A percentile compares a stretch with the other conserved stretches of the same genome.
phyloP scores from a whole-genome alignment of 169 alveolate genomes.

The Plasmodium gonderi region DNA sequence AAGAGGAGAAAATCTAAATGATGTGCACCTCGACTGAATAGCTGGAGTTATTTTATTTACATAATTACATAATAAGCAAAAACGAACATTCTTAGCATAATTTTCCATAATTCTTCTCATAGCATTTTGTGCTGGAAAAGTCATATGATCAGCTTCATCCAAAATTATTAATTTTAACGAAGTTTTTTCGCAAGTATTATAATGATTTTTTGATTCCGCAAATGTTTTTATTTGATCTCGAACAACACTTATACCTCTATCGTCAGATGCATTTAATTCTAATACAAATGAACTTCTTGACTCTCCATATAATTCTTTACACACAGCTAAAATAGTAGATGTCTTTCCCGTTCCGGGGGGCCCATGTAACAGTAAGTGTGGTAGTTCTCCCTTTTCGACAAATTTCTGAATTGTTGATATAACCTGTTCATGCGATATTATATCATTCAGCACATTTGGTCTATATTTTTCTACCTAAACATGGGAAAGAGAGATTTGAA shows the following conservation, averaged over 20 bases:
- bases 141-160: constrained; percentile 99
- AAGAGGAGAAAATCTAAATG: constrained; percentile 94
- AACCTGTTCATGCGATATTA: constrained; percentile 95
- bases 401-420: constrained; percentile 93
- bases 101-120: constrained; percentile 98
- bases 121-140: constrained; percentile 98
- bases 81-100: constrained; percentile 96
- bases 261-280: constrained; percentile 99
- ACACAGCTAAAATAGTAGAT: constrained; percentile 94
- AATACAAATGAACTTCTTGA: constrained; percentile 85
- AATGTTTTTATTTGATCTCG: constrained; percentile 96
- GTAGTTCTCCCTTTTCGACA: constrained; percentile 94
- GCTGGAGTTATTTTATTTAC: constrained; percentile 97
- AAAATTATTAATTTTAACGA: constrained; percentile 92
- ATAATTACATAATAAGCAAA: constrained; percentile 97
- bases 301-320: constrained; percentile 93
- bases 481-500: constrained; percentile 61
- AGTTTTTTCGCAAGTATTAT: constrained; percentile 77
- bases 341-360: constrained; percentile 99
- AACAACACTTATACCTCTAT: constrained; percentile 98
- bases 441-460: constrained; percentile 93
- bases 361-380: constrained; percentile 96
- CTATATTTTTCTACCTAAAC: constrained; percentile 96
- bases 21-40: constrained; percentile 97
- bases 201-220: constrained; percentile 89